phyloP scores from a whole-genome alignment of 2,329 filamentous ascomycete genomes.

The Diaporthe nobilis region DNA sequence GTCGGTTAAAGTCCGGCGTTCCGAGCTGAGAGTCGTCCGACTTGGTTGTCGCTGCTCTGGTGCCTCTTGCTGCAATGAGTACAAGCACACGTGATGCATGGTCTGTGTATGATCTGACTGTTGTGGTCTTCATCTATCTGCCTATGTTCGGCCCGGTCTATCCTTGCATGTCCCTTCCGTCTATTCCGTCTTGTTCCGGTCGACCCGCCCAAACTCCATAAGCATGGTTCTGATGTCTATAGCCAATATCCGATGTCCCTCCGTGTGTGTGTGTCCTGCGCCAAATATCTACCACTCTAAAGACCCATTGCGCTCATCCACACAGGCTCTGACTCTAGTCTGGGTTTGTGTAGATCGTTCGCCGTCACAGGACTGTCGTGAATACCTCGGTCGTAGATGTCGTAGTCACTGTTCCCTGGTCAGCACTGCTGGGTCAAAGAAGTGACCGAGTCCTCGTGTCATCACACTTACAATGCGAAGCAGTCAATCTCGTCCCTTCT shows the following conservation, averaged over 20 bases:
- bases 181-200: slow-evolving; percentile 3
- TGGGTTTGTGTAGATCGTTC: slow-evolving; percentile 25
- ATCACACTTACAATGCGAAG: slow-evolving; percentile 29
- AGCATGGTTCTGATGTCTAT: not conserved
- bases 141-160: not conserved
- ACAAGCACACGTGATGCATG: not conserved
- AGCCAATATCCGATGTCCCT: not conserved
- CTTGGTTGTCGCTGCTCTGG: not conserved
- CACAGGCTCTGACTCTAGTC: slow-evolving; percentile 33
- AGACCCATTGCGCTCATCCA: slow-evolving; percentile 42
- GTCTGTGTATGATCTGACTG: not conserved
- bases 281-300: not conserved
- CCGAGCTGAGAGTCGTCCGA: slow-evolving; percentile 10
- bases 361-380: slow-evolving; percentile 34
- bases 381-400: slow-evolving; percentile 30
- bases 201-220: slow-evolving; percentile 11
- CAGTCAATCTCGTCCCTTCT: slow-evolving; percentile 33
- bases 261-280: not conserved
- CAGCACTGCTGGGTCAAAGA: not conserved
- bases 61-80: not conserved
- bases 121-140: not conserved
- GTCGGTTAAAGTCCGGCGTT: slow-evolving; percentile 10
- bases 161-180: not conserved
- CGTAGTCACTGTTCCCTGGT: slow-evolving; percentile 12
- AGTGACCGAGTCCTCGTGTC: not conserved